Percentiles rank a stretch among this genome's conserved stretches.
Conservation (phyloP, 257 asterid species). For the Schizonepeta tenuifolia region DNA sequence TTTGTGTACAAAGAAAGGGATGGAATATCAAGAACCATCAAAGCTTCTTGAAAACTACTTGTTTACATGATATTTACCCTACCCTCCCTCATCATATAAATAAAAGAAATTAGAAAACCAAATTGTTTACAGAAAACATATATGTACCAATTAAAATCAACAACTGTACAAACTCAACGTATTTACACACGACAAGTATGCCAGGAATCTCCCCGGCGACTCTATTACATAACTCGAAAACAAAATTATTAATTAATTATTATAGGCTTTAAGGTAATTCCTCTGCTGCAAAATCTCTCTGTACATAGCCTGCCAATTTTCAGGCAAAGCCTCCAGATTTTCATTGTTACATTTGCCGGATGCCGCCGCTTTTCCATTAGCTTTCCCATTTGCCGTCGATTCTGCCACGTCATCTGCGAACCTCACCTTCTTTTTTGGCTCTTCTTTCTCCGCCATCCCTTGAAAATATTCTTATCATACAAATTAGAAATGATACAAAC, state of each 20-base stretch:
- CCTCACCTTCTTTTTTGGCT: conserved; percentile 63
- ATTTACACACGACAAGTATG: not conserved
- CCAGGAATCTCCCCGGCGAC: not conserved
- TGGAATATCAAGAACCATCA: too few species aligned
- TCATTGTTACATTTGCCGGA: conserved; percentile 25
- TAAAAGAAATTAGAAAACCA: too few species aligned
- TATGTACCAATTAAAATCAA: not conserved
- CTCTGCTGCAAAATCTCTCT: conserved; percentile 64
- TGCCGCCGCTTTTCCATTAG: not conserved
- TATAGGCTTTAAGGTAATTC: conserved; percentile 41
- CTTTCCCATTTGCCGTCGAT: not conserved
- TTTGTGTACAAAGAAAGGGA: too few species aligned
- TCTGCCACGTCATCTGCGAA: conserved; percentile 46
- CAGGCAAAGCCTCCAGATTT: conserved; percentile 67
- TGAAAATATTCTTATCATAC: not conserved
- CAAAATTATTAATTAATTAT: not conserved
- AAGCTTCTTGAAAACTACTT: too few species aligned
- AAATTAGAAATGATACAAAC: not conserved
- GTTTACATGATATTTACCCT: too few species aligned
- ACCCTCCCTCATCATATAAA: too few species aligned
- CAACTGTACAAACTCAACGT: not conserved
- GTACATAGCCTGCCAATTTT: conserved; percentile 78
- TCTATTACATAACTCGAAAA: not conserved
- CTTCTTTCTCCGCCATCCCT: conserved; percentile 39
- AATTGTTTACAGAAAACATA: too few species aligned